phyloP scores from a whole-genome alignment of 2,329 filamentous ascomycete genomes.

The Paecilomyces sp. region DNA sequence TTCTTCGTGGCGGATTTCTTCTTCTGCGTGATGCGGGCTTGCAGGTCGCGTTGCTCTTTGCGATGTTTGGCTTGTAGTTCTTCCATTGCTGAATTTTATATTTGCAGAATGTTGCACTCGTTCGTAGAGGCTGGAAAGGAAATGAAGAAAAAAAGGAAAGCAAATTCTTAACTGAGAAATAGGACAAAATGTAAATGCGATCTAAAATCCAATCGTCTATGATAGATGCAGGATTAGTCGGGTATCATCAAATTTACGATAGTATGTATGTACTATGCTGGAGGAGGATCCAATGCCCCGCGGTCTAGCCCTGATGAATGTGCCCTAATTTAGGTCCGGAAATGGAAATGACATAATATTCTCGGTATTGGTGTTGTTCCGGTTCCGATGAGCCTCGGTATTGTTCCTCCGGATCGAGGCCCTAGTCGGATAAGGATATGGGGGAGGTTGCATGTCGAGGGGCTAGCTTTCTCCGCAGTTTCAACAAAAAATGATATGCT shows the following conservation, averaged over 20 bases:
- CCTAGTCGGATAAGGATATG: conserved; percentile 11
- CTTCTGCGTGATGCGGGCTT: conserved; percentile 80
- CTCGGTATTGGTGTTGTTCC: conserved; percentile 10
- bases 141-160: too few species aligned
- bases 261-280: neutral
- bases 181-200: conserved; percentile 4
- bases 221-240: neutral
- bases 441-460: neutral
- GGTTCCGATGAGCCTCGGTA: conserved; percentile 18
- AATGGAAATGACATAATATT: conserved; percentile 8
- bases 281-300: conserved; percentile 12
- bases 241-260: neutral
- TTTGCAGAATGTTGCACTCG: too few species aligned
- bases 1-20: conserved; percentile 94
- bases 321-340: conserved; percentile 19
- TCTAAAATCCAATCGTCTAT: neutral
- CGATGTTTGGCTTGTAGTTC: conserved; percentile 72
- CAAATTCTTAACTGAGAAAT: conserved; percentile 1
- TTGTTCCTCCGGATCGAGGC: conserved; percentile 6
- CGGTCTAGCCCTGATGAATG: conserved; percentile 20
- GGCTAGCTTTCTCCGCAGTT: neutral
- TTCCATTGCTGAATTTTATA: conserved; percentile 45
- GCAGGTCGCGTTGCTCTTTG: conserved; percentile 81
- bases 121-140: too few species aligned
- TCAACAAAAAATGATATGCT: neutral